Evolutionary conservation across 495 filamentous ascomycete genomes (phyloP).

Genomic region (Aspergillus haitiensis): DNA sequence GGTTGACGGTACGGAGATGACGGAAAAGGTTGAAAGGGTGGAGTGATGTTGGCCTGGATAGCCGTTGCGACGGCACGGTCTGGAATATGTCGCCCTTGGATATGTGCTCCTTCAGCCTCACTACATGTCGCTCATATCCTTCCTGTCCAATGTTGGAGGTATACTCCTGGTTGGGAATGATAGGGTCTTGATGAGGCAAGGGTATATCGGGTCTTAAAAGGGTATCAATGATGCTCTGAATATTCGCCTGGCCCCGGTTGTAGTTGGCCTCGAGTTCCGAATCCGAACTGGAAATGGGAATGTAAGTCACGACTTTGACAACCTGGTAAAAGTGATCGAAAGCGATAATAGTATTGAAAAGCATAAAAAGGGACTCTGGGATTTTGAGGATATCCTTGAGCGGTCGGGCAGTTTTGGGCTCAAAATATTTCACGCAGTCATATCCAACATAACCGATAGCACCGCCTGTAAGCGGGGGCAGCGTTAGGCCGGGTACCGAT

Average conservation of each 20-base stretch:
- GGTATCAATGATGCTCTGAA: slow-evolving; percentile 65
- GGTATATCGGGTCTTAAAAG: slow-evolving; percentile 72
- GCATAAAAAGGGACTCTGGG: slow-evolving; percentile 95
- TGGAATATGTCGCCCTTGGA: slow-evolving; percentile 92
- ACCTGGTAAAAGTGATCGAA: slow-evolving; percentile 93
- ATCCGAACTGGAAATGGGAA: slow-evolving; percentile 54
- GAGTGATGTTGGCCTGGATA: slow-evolving; percentile 82
- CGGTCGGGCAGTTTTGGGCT: slow-evolving; percentile 82
- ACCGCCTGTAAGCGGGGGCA: slow-evolving; percentile 85
- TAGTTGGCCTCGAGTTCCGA: slow-evolving; percentile 61
- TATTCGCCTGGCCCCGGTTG: slow-evolving; percentile 57
- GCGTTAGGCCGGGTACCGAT: slow-evolving; percentile 71
- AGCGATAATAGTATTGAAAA: slow-evolving; percentile 92
- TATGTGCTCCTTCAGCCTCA: slow-evolving; percentile 80
- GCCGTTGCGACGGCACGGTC: slow-evolving; percentile 89
- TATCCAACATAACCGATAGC: slow-evolving; percentile 97
- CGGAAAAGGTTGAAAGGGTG: slow-evolving; percentile 99
- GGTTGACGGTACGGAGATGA: slow-evolving; percentile 91
- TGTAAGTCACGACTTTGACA: slow-evolving; percentile 89
- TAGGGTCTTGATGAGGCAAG: slow-evolving; percentile 72
- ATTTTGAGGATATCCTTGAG: slow-evolving; percentile 86
- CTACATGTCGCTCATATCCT: slow-evolving; percentile 88
- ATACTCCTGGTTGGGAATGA: slow-evolving; percentile 70
- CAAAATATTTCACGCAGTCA: slow-evolving; percentile 96
- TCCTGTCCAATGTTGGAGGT: slow-evolving; percentile 88